phyloP scores from a whole-genome alignment of 805 yeast species.

The Cyberlindnera mrakii region DNA sequence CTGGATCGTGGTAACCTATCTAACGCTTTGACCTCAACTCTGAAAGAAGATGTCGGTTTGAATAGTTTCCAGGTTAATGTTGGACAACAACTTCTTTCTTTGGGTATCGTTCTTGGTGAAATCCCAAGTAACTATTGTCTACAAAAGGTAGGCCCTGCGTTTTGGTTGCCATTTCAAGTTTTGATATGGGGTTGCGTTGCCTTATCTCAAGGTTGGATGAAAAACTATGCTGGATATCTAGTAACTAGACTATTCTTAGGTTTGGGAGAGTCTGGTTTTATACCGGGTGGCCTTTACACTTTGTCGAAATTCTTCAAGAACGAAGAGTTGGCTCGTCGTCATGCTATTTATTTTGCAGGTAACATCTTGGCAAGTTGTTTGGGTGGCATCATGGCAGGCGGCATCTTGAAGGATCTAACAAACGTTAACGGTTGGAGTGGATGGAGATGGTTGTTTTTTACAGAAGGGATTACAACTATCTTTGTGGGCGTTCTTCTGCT shows the following conservation, averaged over 20 bases:
- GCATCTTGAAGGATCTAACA: constrained; percentile 1
- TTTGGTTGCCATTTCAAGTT: constrained; percentile 1
- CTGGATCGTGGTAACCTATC: neutral
- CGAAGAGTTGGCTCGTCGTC: constrained; percentile 1
- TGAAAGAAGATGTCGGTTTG: neutral
- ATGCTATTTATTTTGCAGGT: neutral
- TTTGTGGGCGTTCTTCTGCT: neutral
- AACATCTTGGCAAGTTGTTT: neutral
- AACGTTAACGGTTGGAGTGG: neutral
- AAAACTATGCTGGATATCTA: constrained; percentile 16
- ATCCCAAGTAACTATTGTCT: constrained; percentile 1
- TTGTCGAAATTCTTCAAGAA: constrained; percentile 14
- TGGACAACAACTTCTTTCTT: neutral
- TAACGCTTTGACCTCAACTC: neutral
- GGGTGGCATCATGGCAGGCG: constrained; percentile 1
- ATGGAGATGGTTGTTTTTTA: constrained; percentile 5
- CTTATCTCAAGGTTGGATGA: neutral
- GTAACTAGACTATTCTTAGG: constrained; percentile 62
- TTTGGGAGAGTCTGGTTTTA: constrained; percentile 57
- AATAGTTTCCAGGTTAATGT: neutral
- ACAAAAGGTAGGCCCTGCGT: constrained; percentile 2
- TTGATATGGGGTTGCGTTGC: constrained; percentile 2
- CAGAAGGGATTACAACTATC: constrained; percentile 1
- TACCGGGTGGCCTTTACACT: constrained; percentile 54
- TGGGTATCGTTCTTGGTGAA: neutral